These are phyloP conservation scores for Leccinum imitatum DNA, from an alignment of 768 basidiomycete genomes.

Conservation along the genomic window DNA sequence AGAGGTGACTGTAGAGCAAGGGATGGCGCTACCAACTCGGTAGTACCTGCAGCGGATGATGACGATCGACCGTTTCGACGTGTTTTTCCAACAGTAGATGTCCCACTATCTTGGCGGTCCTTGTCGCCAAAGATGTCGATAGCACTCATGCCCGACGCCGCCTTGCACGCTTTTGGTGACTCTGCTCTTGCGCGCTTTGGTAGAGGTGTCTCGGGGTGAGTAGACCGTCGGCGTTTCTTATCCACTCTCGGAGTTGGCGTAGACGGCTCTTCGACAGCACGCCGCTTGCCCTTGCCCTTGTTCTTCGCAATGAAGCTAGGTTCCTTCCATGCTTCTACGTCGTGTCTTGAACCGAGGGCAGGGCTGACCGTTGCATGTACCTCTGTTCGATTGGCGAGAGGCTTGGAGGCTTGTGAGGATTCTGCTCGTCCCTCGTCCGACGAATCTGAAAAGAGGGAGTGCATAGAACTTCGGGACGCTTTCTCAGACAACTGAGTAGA, in stretches of 20 bases:
- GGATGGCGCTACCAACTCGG: neutral
- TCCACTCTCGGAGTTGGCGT: neutral
- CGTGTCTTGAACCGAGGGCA: conserved; percentile 15
- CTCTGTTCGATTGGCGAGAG: neutral
- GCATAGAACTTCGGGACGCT: conserved; percentile 15
- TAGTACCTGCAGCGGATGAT: neutral
- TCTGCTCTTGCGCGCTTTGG: conserved; percentile 16
- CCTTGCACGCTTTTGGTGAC: neutral
- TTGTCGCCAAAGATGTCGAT: neutral
- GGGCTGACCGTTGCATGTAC: neutral
- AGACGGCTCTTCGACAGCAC: conserved; percentile 5
- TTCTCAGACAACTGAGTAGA: neutral
- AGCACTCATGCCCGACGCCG: neutral
- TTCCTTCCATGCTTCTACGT: conserved; percentile 31
- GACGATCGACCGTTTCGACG: conserved; percentile 1
- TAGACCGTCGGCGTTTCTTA: conserved; percentile 18
- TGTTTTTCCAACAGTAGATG: neutral
- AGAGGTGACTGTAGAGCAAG: conserved; percentile 7
- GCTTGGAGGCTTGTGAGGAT: neutral
- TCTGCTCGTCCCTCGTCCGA: neutral
- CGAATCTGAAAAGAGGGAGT: conserved; percentile 30
- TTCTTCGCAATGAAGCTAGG: conserved; percentile 32
- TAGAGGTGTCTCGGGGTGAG: conserved; percentile 7
- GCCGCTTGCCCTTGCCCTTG: conserved; percentile 23
- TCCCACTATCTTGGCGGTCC: neutral